Evolutionary conservation across 208 protist genomes (phyloP).

Genomic region (Leishmania major): DNA sequence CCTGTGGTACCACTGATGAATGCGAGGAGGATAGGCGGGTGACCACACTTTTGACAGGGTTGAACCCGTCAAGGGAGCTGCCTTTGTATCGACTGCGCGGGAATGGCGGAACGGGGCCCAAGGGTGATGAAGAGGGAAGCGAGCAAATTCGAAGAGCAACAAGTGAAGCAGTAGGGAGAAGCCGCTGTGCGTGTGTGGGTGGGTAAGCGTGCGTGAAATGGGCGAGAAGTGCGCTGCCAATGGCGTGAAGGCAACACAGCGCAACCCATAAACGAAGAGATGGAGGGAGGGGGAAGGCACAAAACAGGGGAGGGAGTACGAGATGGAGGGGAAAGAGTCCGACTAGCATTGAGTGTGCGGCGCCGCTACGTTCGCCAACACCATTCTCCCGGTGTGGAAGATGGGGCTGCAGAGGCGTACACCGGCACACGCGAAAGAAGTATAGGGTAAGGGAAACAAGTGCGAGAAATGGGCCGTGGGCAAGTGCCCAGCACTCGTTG

Average conservation of each 20-base stretch:
- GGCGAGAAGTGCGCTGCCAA: background rate
- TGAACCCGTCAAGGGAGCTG: background rate
- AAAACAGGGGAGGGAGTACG: background rate
- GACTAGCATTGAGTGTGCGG: background rate
- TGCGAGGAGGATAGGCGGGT: no score
- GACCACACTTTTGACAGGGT: background rate
- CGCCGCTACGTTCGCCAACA: no score
- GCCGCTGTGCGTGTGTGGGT: background rate
- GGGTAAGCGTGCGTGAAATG: background rate
- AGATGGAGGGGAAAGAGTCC: background rate
- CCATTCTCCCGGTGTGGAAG: background rate
- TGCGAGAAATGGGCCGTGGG: background rate
- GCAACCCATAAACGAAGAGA: background rate
- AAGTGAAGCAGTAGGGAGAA: background rate
- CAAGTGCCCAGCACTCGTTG: background rate
- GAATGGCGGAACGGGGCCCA: background rate
- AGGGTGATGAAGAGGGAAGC: background rate
- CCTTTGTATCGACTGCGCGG: background rate
- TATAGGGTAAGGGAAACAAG: background rate
- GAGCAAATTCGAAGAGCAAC: background rate
- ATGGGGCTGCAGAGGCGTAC: background rate
- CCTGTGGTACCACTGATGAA: background rate
- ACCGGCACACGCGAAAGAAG: background rate
- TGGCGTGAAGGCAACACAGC: background rate
- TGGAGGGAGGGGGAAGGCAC: background rate